Base-by-base conservation (phyloP, 805 yeast species). In the Isabelozyma rhagii region DNA sequence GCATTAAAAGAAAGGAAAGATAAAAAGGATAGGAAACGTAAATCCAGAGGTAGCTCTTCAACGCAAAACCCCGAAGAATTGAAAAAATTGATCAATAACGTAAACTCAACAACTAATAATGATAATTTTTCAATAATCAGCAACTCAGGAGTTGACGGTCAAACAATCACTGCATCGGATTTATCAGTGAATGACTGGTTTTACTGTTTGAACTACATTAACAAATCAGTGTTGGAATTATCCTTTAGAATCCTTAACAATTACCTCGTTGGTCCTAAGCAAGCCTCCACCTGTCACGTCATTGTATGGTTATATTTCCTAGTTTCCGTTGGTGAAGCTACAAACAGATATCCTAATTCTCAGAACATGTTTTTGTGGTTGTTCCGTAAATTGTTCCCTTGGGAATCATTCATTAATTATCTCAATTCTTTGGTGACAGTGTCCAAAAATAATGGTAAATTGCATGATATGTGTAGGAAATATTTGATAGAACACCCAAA, bases 241-340 rank as follows among this genome's bases (percentile, higher is more conserved):
- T 78, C 88, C n/a, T 78, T 85, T 72, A 75, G 84, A 52, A 87
- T 87, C 61, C 63, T 87, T 43, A 77, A 77, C 54, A 84, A 83
- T 51, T 88, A 86, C 60, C 64, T 86, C 38, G 72, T 76, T 50
- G 93, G 94, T 0, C 94, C 96, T 2, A 74, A 81, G 41, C 82
- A 84, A 51, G 79, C 85, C 8, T 82, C 89, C 1, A 76, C 87
- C 4, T 84, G 92, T 10, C 96, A 89, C 71, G 74, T 84, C 3
- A 74, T 88, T 43, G 85, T 90, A 1, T 87, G 93, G 90, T 66
- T 87, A 7, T 87, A 89, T 59, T 89, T 87, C 58, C 66, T 89
- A 18, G 70, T 83, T 10, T 76, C 93, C 0, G 69, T 85, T 28
- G 86, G 87, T 2, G 77, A 81, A 51, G 82, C 85, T 6, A 63